A percentile compares a stretch with the other conserved stretches of the same genome.
Conservation (phyloP, 2,329 filamentous ascomycete genomes). For the Mariannaea elegans region DNA sequence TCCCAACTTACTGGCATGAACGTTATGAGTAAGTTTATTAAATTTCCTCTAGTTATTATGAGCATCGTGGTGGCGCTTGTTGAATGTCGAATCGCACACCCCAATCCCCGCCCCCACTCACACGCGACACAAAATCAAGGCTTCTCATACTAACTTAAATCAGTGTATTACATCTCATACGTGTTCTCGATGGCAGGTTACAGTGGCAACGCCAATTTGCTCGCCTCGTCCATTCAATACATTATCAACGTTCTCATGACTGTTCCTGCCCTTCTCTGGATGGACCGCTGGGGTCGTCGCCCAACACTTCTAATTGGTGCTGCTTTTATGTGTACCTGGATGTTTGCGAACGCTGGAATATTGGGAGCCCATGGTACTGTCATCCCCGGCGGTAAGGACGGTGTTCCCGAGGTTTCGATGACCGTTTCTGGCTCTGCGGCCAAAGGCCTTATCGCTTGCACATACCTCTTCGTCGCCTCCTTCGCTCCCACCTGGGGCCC, state of each 20-base stretch:
- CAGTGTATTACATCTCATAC: slow-evolving; percentile 68
- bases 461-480: slow-evolving; percentile 69
- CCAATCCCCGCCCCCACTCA: too few relatives aligned
- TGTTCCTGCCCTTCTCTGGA: slow-evolving; percentile 75
- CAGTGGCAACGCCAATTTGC: slow-evolving; percentile 57
- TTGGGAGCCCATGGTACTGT: slow-evolving; percentile 57
- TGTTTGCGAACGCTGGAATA: slow-evolving; percentile 63
- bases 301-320: slow-evolving; percentile 72
- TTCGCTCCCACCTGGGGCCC: slow-evolving; percentile 58
- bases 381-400: slow-evolving; percentile 54
- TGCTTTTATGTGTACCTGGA: slow-evolving; percentile 71
- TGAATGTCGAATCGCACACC: too few relatives aligned
- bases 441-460: slow-evolving; percentile 71
- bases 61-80: not conserved
- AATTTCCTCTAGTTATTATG: not conserved
- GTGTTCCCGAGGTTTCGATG: slow-evolving; percentile 59
- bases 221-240: slow-evolving; percentile 66
- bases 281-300: slow-evolving; percentile 80
- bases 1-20: slow-evolving; percentile 67
- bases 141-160: not conserved
- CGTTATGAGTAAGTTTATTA: slow-evolving; percentile 60
- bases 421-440: slow-evolving; percentile 55
- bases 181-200: slow-evolving; percentile 53
- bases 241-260: slow-evolving; percentile 86
- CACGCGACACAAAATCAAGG: too few relatives aligned